phyloP scores from a whole-genome alignment of 805 yeast species.

The Komagataella phaffii region DNA sequence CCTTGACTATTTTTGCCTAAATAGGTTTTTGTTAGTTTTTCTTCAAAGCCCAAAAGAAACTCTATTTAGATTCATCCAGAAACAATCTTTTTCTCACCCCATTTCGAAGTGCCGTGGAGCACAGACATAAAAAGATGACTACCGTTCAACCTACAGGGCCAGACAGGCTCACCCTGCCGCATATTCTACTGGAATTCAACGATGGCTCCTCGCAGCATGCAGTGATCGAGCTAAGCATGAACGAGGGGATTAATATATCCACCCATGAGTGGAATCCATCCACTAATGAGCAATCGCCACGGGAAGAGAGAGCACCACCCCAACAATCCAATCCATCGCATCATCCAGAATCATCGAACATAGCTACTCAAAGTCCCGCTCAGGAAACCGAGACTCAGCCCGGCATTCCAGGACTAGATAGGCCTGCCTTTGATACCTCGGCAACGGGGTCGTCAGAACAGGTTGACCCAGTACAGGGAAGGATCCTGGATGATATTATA shows the following conservation, averaged over 20 bases:
- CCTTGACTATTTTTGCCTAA: background rate
- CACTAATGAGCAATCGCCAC: background rate
- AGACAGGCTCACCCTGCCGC: background rate
- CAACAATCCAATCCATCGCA: background rate
- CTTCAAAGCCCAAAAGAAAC: background rate
- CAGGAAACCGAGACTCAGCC: background rate
- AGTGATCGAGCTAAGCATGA: background rate
- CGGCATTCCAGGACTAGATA: conserved; percentile 19
- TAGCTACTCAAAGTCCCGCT: background rate
- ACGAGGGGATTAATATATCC: background rate
- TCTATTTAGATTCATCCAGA: background rate
- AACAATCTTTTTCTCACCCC: background rate
- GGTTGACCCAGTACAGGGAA: conserved; percentile 5
- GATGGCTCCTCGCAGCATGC: background rate
- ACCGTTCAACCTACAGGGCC: background rate
- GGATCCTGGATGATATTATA: background rate
- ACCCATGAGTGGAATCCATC: background rate
- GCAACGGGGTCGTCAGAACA: conserved; percentile 15
- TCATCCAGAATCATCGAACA: background rate
- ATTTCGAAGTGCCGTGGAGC: background rate
- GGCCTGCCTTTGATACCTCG: conserved; percentile 22
- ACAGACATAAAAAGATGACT: background rate
- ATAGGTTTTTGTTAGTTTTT: background rate
- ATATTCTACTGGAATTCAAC: background rate
- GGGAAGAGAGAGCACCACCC: background rate